phyloP scores from a whole-genome alignment of 2,329 filamentous ascomycete species.

The Xylogone sp. region DNA sequence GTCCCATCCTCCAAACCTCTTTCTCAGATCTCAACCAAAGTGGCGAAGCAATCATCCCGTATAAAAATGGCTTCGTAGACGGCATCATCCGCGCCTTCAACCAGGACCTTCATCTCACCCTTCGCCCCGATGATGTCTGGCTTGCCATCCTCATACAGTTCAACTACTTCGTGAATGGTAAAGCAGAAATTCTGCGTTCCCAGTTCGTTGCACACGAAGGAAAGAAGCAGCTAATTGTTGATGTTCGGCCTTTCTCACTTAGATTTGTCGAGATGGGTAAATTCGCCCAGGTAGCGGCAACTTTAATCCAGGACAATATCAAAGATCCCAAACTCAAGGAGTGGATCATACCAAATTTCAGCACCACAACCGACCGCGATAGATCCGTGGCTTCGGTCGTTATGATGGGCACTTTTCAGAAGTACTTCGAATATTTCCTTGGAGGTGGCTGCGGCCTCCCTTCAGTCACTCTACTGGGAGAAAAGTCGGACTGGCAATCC shows the following conservation, averaged over 20 bases:
- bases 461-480: slow-evolving; percentile 46
- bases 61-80: slow-evolving; percentile 36
- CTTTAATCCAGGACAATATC: slow-evolving; percentile 36
- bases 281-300: slow-evolving; percentile 2
- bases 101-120: slow-evolving; percentile 38
- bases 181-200: slow-evolving; percentile 40
- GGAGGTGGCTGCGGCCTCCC: slow-evolving; percentile 43
- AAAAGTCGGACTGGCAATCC: slow-evolving; percentile 39
- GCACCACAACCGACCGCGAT: slow-evolving; percentile 44
- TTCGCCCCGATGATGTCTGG: slow-evolving; percentile 52
- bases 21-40: too few species aligned
- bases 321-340: slow-evolving; percentile 34
- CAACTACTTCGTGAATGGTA: slow-evolving; percentile 40
- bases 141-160: slow-evolving; percentile 46
- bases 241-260: slow-evolving; percentile 18
- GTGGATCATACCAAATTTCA: slow-evolving; percentile 50
- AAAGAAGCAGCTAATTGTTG: slow-evolving; percentile 29
- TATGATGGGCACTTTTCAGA: slow-evolving; percentile 48
- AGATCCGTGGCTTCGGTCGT: slow-evolving; percentile 38
- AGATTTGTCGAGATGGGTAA: too few species aligned
- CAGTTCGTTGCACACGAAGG: slow-evolving; percentile 40
- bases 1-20: too few species aligned
- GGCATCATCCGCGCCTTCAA: slow-evolving; percentile 37
- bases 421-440: slow-evolving; percentile 40
- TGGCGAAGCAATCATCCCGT: slow-evolving; percentile 10